Conservation (phyloP, 495 filamentous ascomycete species). For the Penicillium coffeae region DNA sequence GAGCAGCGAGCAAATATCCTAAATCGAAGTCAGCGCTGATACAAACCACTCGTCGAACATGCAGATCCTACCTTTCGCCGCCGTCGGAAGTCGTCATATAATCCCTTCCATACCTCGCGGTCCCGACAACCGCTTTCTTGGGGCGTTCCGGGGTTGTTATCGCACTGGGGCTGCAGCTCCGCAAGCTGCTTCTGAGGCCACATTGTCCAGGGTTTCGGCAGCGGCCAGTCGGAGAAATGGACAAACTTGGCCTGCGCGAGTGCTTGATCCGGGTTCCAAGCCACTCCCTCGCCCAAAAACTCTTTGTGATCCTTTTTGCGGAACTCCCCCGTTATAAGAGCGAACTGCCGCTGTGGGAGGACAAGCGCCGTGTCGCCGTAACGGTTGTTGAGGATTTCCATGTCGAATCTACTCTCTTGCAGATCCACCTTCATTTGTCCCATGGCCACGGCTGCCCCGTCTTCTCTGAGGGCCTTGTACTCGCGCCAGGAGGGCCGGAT, state of each 20-base stretch:
- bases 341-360: conserved; percentile 72
- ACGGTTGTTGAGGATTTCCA: conserved; percentile 72
- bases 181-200: conserved; percentile 52
- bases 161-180: conserved; percentile 58
- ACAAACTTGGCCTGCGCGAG: conserved; percentile 68
- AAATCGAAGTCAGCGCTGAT: neutral
- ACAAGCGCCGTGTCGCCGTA: conserved; percentile 64
- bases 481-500: conserved; percentile 57
- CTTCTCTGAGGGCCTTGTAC: conserved; percentile 50
- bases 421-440: conserved; percentile 31
- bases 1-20: conserved; percentile 48
- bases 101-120: conserved; percentile 63
- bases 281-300: conserved; percentile 62
- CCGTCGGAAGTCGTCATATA: conserved; percentile 65
- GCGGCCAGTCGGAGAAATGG: conserved; percentile 78
- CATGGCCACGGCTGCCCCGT: conserved; percentile 21
- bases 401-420: conserved; percentile 53
- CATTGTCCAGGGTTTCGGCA: conserved; percentile 76
- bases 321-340: conserved; percentile 69
- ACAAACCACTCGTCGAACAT: too few species aligned
- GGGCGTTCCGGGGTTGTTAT: conserved; percentile 40
- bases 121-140: conserved; percentile 56
- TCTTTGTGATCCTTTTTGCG: conserved; percentile 53
- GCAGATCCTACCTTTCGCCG: conserved; percentile 59
- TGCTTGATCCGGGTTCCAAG: conserved; percentile 64